Evolutionary conservation across 75 land plant genomes (phyloP).

Genomic region (Pseudotsuga menziesii): DNA sequence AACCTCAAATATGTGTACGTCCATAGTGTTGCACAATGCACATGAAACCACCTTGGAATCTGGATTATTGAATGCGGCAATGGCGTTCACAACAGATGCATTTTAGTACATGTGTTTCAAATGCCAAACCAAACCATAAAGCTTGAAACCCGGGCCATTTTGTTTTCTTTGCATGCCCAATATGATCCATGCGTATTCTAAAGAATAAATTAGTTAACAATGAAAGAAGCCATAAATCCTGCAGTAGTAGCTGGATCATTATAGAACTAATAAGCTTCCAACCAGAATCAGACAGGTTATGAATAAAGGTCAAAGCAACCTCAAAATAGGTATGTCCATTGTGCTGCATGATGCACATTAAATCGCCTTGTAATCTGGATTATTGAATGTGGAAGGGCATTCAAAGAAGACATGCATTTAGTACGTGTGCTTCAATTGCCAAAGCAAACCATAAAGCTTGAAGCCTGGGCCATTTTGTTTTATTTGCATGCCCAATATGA

Average conservation of each 20-base stretch:
- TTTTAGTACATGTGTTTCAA: neutral
- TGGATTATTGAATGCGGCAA: neutral
- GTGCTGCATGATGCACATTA: neutral
- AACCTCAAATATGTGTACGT: neutral
- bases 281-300: too few species aligned
- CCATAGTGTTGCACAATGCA: neutral
- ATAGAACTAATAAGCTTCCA: too few species aligned
- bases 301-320: neutral
- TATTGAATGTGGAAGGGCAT: neutral
- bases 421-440: neutral
- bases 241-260: too few species aligned
- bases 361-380: neutral
- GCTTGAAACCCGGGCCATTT: neutral
- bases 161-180: slow-evolving; percentile 3
- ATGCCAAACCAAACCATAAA: neutral
- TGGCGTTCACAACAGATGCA: neutral
- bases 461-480: neutral
- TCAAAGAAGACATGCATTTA: neutral
- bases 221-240: neutral
- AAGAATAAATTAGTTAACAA: neutral
- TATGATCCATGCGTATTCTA: slow-evolving; percentile 3
- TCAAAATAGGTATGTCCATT: neutral
- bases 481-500: slow-evolving; percentile 6
- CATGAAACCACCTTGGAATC: neutral
- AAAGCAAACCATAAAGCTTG: neutral